Evolutionary conservation across 1,284 basidiomycete species (phyloP), one percentile per base, ranked within the genome.

Genomic region (Tremellales sp.): DNA sequence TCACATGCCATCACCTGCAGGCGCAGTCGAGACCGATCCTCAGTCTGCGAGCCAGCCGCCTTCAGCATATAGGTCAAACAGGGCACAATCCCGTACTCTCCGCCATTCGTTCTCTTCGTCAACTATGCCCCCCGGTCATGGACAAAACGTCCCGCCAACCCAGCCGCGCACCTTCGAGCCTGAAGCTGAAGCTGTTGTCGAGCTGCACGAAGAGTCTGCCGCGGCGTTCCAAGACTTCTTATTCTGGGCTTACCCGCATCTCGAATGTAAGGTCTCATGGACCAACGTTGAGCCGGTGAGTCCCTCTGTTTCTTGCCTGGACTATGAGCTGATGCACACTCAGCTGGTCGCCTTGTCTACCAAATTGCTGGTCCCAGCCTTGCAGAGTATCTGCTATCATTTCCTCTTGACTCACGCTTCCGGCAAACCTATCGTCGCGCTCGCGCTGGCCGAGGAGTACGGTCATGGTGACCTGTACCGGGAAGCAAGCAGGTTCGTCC

Each of bases 331-430:
- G 31, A 50, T 33, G 33, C 23, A 43, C 22, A n/a, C n/a, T n/a
- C n/a, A 66, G 59, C 63, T 70, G 11, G 57, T 68, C 15, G 58
- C 65, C 3, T 57, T 73, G 10, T 60, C 66, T 1, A 54, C 58
- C 40, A 70, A 71, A 39, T 59, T 72, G 3, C 86, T 86, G 60
- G 86, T 91, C 6, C 84, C 87, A 0, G 77, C 85, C 0, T 78
- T 96, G 27, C 84, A 89, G 63, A 80, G 80, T 36, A 83, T 89
- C 62, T 92, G 89, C 66, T 79, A 88, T 29, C 82, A 81, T 7
- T 96, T 94, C 72, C 80, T 96, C 33, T 80, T 93, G 47, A 88
- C 89, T 0, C 89, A 93, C 62, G 90, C 90, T 0, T 89, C 90
- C 0, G 90, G 90, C 0, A 83, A 83, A 47, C 91, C 91, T 0